Evolutionary conservation across 306 rosid species (phyloP).

Genomic region (Malus sylvestris): DNA sequence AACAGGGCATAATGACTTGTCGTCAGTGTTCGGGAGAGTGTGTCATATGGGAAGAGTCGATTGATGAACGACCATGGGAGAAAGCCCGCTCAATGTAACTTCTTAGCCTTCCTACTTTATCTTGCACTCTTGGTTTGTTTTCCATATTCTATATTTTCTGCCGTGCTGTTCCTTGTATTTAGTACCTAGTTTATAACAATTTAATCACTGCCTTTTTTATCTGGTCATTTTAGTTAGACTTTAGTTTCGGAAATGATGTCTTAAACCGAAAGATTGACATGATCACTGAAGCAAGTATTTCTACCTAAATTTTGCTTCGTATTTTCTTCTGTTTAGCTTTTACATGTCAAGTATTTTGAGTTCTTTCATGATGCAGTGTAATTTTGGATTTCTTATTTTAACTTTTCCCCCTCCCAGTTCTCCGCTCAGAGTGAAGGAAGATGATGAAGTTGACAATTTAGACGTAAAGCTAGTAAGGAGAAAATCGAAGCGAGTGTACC

Average conservation of each 20-base stretch:
- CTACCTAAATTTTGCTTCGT: no score
- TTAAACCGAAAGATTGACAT: no score
- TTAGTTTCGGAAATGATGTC: no score
- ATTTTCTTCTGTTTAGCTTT: no score
- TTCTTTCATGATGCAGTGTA: neutral
- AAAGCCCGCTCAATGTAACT: conserved; percentile 71
- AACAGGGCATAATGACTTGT: conserved; percentile 70
- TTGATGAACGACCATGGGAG: conserved; percentile 95
- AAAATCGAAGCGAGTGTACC: conserved; percentile 88
- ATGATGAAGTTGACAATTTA: conserved; percentile 86
- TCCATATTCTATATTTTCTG: no score
- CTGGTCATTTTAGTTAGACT: neutral
- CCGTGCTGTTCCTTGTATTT: no score
- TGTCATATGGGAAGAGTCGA: conserved; percentile 94
- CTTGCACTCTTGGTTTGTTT: neutral
- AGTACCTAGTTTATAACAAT: neutral
- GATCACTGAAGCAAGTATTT: no score
- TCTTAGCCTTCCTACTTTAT: neutral
- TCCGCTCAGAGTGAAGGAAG: conserved; percentile 75
- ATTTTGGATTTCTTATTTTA: neutral
- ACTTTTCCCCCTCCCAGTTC: conserved; percentile 40
- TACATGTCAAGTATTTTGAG: neutral
- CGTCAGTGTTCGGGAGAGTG: conserved; percentile 81
- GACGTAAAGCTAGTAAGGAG: conserved; percentile 72
- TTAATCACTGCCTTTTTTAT: neutral